Base-by-base conservation (phyloP, 1,284 basidiomycete genomes). In the Ceratobasidium sp. region DNA sequence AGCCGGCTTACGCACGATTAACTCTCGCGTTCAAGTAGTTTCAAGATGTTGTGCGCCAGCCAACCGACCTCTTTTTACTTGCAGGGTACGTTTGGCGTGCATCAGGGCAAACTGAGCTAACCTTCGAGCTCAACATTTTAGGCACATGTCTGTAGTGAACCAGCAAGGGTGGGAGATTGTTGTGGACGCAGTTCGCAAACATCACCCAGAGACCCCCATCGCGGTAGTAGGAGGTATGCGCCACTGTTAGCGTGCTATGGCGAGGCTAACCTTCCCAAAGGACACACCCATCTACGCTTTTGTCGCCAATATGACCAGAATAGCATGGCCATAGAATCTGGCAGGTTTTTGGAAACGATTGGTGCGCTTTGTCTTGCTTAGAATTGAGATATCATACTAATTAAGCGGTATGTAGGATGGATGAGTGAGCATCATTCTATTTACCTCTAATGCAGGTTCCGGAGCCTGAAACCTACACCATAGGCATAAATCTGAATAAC, bases 311-410 rank as follows among this genome's bases (percentile, higher is more conserved):
- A 66, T 13, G 73, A 76, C 53, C 15, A 46, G 18, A 56, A 76
- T 51, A 67, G 46, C 10, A 76, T 76, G 73, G 73, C 73, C 18
- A 42, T 76, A 15, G 73, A 76, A 23, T 76, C 73, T 26, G 73
- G 73, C n/a, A 66, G 73, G 33, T 76, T 76, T 46, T 67, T 76
- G 73, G 73, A 76, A 46, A 76, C 73, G 6, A 42, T 76, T 67
- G 73, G 73, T 76, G 39, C 44, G 73, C 64, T n/a, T 5, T 13
- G 26, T 1, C 18, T 51, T 55, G 13, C 10, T 40, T 39, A 7
- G 39, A 20, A 3, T 40, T 61, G 60, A 18, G 18, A 61, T 39
- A 12, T 61, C 13, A 46, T 51, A 26, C 18, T 28, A 18, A 61
- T 28, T 23, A 13, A 40, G n/a, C 20, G 13, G 39, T 40, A 55